Base-by-base conservation (phyloP, 1,284 basidiomycete species). In the Coriolopsis trogii region DNA sequence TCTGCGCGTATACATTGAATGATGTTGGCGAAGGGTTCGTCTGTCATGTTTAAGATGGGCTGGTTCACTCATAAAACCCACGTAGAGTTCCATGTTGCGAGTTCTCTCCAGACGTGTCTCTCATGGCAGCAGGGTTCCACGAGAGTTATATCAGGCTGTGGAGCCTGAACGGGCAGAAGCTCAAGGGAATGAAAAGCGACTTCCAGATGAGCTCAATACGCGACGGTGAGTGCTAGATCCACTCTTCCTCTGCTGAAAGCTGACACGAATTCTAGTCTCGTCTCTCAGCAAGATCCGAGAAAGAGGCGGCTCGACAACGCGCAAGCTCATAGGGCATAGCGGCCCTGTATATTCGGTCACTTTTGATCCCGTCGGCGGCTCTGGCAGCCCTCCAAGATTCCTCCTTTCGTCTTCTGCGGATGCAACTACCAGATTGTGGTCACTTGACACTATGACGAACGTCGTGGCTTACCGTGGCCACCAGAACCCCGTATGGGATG, bases 401-500 rank as follows among this genome's bases (percentile, higher is more conserved):
- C 81, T 99, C 5, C 79, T 99, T 21, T 97, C 95, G 20, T 84
- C 89, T 2, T 97, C 94, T n/a, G 93, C 95, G 44, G 97, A 99
- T 68, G 84, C 91, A 1, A 97, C 95, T 0, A 78, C 89, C 24
- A 85, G 97, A 13, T 72, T 99, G 16, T 99, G 97, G 97, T 96
- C 93, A 10, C 76, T 98, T 69, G 95, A 99, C 63, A 98, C 96
- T 1, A 89, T 93, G 78, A 84, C 90, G 20, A 97, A 97, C 61
- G 75, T 99, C 7, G 95, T 95, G 4, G 93, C 90, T 6, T 99
- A 96, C 69, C 83, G 95, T 18, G 97, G 97, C 0, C 97, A 99
- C 66, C 89, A 96, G 67, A 95, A 97, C 68, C 95, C 97, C 0
- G 88, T 99, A 0, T 99, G 97, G 97, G 95, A 98, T 63, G 93